Base-by-base conservation (phyloP, 441 rosid species). In the Sinapis alba region DNA sequence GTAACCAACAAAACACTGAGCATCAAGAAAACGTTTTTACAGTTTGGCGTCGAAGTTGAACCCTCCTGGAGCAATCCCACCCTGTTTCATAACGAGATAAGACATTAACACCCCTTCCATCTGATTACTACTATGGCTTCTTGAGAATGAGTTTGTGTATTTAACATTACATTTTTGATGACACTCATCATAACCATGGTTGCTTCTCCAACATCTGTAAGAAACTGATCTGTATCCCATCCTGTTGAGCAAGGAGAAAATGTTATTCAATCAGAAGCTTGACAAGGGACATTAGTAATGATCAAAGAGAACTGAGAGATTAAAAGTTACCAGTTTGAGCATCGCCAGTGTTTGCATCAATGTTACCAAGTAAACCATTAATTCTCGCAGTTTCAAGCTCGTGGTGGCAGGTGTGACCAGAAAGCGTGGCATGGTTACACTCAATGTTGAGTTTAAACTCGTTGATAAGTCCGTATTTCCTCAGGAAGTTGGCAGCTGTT, bases 181-280 rank as follows among this genome's bases (percentile, higher is more conserved):
- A 96, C 98, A 66, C 96, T 96, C 41, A 84, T 84, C 98, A 96
- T 93, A 79, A 96, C 87, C 86, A 89, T 59, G 65, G 99, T 93
- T 43, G 98, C 97, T 88, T 96, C 99, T 34, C 87, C 83, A 79
- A 88, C 65, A 82, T 96, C 98, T 13, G 90, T 90, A 76, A 93
- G 81, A 83, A 93, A 93, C 84, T 96, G 97, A 86, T 96, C 98
- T 9, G 98, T 96, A 79, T 96, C 98, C 99, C 99, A 93, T 68
- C 99, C 99, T 96, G 85, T 66, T 69, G 13, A 64, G 62, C 50
- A 51, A 41, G 15, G 47, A 58, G 19, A 62, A 8, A 13, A 43
- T 24, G 11, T 12, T 47, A 21, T 34, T 50, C 16, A 73, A 26
- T n/a, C 20, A 1, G 60, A 62, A 56, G 28, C 36, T 62, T 1